Conservation (phyloP, 2,329 filamentous ascomycete genomes). For the Bisporella sp. region DNA sequence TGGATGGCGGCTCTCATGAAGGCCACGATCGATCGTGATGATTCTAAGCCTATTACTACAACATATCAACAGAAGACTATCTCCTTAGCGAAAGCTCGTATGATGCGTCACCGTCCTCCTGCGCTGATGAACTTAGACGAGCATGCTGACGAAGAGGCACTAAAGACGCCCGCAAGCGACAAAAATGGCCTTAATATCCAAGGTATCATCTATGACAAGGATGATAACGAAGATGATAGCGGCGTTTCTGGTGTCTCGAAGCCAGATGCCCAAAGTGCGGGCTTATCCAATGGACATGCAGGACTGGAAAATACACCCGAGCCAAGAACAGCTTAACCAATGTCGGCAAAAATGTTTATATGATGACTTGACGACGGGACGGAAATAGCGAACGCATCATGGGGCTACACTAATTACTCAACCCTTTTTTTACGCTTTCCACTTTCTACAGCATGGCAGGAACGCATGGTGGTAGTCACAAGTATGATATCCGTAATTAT, state of each 20-base stretch:
- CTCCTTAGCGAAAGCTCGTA: constrained; percentile 77
- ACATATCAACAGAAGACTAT: constrained; percentile 98
- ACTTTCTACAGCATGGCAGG: no score
- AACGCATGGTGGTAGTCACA: no score
- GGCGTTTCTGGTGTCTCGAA: constrained; percentile 27
- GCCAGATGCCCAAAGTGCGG: constrained; percentile 8
- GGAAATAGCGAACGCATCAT: not conserved
- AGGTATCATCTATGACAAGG: constrained; percentile 26
- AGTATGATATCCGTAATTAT: no score
- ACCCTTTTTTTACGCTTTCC: no score
- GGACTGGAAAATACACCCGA: not conserved
- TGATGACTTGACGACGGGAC: not conserved
- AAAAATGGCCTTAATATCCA: constrained; percentile 26
- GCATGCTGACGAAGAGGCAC: constrained; percentile 24
- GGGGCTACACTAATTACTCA: no score
- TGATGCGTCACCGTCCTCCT: constrained; percentile 83
- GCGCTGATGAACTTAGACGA: constrained; percentile 70
- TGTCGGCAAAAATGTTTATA: no score
- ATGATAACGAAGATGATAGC: constrained; percentile 25
- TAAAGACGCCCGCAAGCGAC: constrained; percentile 24
- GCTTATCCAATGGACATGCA: not conserved
- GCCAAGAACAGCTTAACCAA: not conserved
- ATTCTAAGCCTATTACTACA: constrained; percentile 70
- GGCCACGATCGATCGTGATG: constrained; percentile 92
- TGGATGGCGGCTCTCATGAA: constrained; percentile 99